Base-by-base conservation (phyloP, 139 green algal genomes). In the Zygnema cylindricum region DNA sequence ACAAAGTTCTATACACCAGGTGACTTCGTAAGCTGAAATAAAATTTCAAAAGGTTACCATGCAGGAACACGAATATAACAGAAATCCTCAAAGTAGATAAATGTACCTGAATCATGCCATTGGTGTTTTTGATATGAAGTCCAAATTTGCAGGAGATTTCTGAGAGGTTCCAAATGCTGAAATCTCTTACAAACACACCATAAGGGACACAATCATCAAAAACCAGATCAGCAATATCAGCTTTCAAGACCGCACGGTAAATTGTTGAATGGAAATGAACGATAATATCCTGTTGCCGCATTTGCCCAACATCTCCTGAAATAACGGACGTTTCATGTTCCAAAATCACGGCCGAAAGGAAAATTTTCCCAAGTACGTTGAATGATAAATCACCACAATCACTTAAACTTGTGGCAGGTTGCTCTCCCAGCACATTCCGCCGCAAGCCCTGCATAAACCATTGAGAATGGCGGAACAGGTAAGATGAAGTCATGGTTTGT, bases 201-300 rank as follows among this genome's bases (percentile, higher is more conserved):
- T 69, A 30, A 21, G 81, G 81, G 2, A 87, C 81, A 69, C 81
- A 87, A 69, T 87, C 81, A n/a, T 87, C 81, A 84, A 87, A 87
- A n/a, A 87, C 38, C 3, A 87, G 81, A 23, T 87, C 81, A 7
- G 77, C 38, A 42, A 85, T 54, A 16, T 85, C 77, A 11, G 77
- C 36, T 54, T 85, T 85, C 36, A 85, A 49, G 11, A 85, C 38
- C 7, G 36, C 7, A 3, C 49, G 49, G 16, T 49, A 41, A 3
- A 85, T 57, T 75, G 16, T 85, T 3, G 77, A 55, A 11, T 49
- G 77, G 16, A 85, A 85, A 11, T 85, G 42, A 11, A 76, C 77
- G 7, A 49, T 57, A 25, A 83, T 39, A 11, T 69, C 7, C 36
- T 42, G 77, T 16, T 42, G 40, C 71, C 7, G 7, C 49, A 63